These are phyloP conservation scores for Phytophthora fragariaefolia DNA, from an alignment of 352 stramenopile genomes.

Conservation along the genomic window DNA sequence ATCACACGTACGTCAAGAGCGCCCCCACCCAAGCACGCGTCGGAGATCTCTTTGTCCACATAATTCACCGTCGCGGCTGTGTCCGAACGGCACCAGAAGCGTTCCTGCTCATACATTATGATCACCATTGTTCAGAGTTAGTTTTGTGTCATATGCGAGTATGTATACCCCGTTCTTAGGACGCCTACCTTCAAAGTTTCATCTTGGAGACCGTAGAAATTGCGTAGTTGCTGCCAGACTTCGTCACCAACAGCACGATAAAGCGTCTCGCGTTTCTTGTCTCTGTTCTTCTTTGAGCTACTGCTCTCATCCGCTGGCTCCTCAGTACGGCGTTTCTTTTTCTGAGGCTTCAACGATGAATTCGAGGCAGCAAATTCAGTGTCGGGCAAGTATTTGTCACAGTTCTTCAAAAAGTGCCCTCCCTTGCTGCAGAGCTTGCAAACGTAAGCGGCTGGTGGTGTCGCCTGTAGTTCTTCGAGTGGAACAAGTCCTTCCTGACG, in stretches of 20 bases:
- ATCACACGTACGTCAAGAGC: conserved; percentile 58
- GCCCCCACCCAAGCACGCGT: conserved; percentile 69
- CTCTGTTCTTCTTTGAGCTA: conserved; percentile 28
- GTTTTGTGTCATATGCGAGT: no score
- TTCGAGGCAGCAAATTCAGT: conserved; percentile 42
- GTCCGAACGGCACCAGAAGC: conserved; percentile 83
- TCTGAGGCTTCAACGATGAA: conserved; percentile 38
- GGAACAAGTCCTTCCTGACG: conserved; percentile 58
- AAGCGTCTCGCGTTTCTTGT: conserved; percentile 70
- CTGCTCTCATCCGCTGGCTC: neutral
- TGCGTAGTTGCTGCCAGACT: conserved; percentile 57
- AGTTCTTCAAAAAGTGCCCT: conserved; percentile 85
- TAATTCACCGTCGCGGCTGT: conserved; percentile 80
- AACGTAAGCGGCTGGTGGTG: conserved; percentile 65
- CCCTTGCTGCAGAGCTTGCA: conserved; percentile 74
- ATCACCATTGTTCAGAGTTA: neutral
- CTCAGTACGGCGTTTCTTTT: conserved; percentile 60
- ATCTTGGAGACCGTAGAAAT: conserved; percentile 76
- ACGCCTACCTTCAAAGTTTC: conserved; percentile 49
- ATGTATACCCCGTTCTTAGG: neutral
- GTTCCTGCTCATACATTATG: conserved; percentile 25
- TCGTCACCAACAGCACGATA: conserved; percentile 74
- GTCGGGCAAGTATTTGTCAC: conserved; percentile 61
- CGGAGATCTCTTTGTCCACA: conserved; percentile 72
- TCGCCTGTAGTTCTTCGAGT: conserved; percentile 53